phyloP scores from a whole-genome alignment of 2,329 filamentous ascomycete species.

The Massarina eburnea region DNA sequence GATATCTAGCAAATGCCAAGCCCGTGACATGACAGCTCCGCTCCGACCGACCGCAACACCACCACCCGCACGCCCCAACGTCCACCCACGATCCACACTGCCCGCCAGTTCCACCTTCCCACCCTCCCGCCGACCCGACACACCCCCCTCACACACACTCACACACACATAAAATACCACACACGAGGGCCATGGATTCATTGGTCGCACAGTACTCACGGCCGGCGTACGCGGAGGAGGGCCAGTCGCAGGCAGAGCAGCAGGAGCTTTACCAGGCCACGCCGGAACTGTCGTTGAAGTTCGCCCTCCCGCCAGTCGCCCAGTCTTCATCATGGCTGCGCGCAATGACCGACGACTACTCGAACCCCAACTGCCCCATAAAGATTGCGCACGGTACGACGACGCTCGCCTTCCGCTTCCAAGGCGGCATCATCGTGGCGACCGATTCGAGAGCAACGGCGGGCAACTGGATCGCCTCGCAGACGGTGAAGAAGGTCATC shows the following conservation, averaged over 20 bases:
- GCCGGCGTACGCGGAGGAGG: constrained; percentile 72
- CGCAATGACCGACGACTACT: constrained; percentile 93
- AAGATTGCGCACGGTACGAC: constrained; percentile 99
- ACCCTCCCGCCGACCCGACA: constrained; percentile 1
- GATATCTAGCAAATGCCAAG: no score
- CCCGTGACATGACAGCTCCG: constrained; percentile 21
- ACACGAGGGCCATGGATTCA: constrained; percentile 69
- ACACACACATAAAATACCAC: constrained; percentile 8
- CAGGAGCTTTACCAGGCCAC: constrained; percentile 68
- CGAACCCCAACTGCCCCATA: constrained; percentile 96
- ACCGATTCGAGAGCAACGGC: constrained; percentile 97
- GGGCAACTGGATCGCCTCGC: constrained; percentile 98
- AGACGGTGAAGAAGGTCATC: constrained; percentile 99
- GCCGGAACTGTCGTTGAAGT: constrained; percentile 84
- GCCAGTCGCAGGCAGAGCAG: constrained; percentile 71
- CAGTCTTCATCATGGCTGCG: constrained; percentile 95
- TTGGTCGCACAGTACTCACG: constrained; percentile 91
- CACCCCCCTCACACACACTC: not conserved
- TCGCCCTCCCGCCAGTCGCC: constrained; percentile 89
- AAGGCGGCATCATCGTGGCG: constrained; percentile 96
- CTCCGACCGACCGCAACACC: constrained; percentile 22
- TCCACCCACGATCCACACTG: constrained; percentile 3
- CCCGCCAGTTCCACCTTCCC: not conserved
- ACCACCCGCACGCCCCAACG: constrained; percentile 15
- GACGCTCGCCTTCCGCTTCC: constrained; percentile 95